These are phyloP conservation scores for peach (Prunus persica) DNA, from an alignment of 306 rosid genomes.

Conservation along the genomic window DNA sequence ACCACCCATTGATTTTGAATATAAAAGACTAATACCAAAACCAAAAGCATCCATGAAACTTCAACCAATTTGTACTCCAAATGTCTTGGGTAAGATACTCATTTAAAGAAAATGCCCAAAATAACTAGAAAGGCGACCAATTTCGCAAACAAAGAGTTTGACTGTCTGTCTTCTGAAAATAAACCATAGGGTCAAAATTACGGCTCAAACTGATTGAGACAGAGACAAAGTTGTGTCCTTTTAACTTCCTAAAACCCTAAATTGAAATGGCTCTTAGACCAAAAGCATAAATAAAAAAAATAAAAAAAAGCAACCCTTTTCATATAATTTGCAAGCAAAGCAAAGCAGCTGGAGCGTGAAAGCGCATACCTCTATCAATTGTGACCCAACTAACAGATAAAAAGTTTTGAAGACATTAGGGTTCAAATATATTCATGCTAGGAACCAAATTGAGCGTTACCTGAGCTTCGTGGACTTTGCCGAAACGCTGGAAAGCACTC, in stretches of 20 bases:
- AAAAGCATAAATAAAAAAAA: not conserved
- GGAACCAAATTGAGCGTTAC: constrained; percentile 27
- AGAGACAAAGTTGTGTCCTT: no score
- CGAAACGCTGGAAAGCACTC: constrained; percentile 72
- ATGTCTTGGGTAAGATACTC: not conserved
- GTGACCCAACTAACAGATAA: not conserved
- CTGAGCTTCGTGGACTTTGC: constrained; percentile 79
- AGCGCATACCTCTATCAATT: not conserved
- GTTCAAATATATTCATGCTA: not conserved
- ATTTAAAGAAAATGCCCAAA: not conserved
- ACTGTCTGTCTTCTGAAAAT: not conserved
- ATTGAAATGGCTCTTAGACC: not conserved
- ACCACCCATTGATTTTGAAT: not conserved
- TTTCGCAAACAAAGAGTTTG: not conserved
- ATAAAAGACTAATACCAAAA: not conserved
- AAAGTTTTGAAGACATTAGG: not conserved
- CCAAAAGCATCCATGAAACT: not conserved
- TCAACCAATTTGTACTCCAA: not conserved
- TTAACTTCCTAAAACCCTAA: not conserved
- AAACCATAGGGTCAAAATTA: not conserved
- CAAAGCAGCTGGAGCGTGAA: not conserved
- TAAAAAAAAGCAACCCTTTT: not conserved
- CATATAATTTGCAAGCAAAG: not conserved
- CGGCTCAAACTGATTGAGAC: not conserved
- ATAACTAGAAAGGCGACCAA: not conserved